phyloP scores from a whole-genome alignment of 163 green algal species.

The Chloromonas sp. region DNA sequence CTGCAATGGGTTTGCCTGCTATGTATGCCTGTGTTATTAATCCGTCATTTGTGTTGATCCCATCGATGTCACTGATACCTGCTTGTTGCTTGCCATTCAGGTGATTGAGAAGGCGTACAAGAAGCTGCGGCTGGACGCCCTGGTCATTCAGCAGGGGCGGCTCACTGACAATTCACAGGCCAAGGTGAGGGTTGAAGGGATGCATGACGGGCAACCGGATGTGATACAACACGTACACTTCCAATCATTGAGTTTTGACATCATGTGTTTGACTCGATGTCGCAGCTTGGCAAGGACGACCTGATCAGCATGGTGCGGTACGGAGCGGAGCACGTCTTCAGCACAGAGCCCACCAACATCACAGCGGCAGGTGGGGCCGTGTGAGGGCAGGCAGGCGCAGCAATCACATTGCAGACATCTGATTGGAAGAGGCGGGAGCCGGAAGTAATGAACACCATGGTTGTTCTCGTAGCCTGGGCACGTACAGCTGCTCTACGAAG shows the following conservation, averaged over 20 bases:
- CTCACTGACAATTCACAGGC: slow-evolving; percentile 85
- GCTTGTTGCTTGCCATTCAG: slow-evolving; percentile 2
- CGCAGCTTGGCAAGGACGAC: slow-evolving; percentile 95
- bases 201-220: neutral
- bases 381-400: too few species aligned
- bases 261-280: neutral
- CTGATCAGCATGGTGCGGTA: slow-evolving; percentile 97
- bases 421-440: too few species aligned
- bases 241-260: too few species aligned
- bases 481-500: too few species aligned
- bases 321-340: slow-evolving; percentile 96
- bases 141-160: slow-evolving; percentile 99
- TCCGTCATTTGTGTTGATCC: too few species aligned
- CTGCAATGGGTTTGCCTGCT: too few species aligned
- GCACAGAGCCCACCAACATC: slow-evolving; percentile 67
- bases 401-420: too few species aligned
- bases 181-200: slow-evolving; percentile 27
- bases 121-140: slow-evolving; percentile 95
- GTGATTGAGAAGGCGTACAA: slow-evolving; percentile 99
- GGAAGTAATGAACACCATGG: too few species aligned
- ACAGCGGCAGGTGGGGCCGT: slow-evolving; percentile 64
- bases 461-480: too few species aligned
- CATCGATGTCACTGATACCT: too few species aligned
- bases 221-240: too few species aligned
- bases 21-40: too few species aligned